These are phyloP conservation scores for Cichorium intybus DNA, from an alignment of 140 eudicot species.

Conservation along the genomic window DNA sequence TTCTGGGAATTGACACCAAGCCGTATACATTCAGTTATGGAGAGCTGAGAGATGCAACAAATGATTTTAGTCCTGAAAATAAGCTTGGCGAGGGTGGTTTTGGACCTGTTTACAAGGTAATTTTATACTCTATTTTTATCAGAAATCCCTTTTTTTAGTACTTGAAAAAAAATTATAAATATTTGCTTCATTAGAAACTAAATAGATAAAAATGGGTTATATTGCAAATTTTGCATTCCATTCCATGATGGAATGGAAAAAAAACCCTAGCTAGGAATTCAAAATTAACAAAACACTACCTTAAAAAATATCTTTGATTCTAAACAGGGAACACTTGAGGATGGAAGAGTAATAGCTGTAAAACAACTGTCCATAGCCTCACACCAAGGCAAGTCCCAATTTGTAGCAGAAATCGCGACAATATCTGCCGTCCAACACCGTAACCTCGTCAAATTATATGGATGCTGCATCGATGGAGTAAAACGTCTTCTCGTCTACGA, in stretches of 20 bases:
- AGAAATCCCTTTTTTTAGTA: not conserved
- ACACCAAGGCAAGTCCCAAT: constrained; percentile 70
- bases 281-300: too few species aligned
- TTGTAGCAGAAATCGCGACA: constrained; percentile 80
- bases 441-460: constrained; percentile 66
- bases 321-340: constrained; percentile 60
- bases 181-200: too few species aligned
- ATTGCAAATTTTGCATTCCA: too few species aligned
- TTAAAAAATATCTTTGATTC: not conserved
- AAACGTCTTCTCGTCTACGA: constrained; percentile 69
- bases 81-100: constrained; percentile 95
- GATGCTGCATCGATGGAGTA: constrained; percentile 68
- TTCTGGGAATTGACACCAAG: constrained; percentile 61
- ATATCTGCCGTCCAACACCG: constrained; percentile 87
- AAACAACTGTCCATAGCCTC: constrained; percentile 64
- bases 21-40: constrained; percentile 68
- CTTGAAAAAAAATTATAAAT: too few species aligned
- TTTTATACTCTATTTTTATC: not conserved
- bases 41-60: constrained; percentile 65
- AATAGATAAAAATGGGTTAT: too few species aligned
- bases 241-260: too few species aligned
- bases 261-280: too few species aligned
- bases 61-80: constrained; percentile 62
- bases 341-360: constrained; percentile 70
- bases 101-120: constrained; percentile 88